phyloP scores from a whole-genome alignment of 2,329 filamentous ascomycete genomes.

The Exophiala oligosperma region DNA sequence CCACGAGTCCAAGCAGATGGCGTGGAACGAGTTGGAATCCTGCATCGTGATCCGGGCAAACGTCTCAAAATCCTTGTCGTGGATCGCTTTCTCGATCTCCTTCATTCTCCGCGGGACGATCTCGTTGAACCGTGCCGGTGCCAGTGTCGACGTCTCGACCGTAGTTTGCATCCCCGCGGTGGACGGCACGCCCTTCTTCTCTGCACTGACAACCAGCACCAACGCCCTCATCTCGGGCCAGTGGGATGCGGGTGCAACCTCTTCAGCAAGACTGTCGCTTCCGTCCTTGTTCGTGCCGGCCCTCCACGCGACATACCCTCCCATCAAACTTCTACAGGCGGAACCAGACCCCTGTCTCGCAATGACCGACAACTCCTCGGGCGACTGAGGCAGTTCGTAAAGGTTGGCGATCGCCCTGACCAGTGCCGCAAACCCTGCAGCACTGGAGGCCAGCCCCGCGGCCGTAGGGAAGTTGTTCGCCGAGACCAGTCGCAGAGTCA shows the following conservation, averaged over 20 bases:
- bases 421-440: constrained; percentile 58
- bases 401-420: constrained; percentile 85
- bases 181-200: constrained; percentile 92
- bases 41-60: constrained; percentile 94
- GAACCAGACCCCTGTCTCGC: constrained; percentile 93
- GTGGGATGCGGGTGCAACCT: constrained; percentile 83
- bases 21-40: constrained; percentile 96
- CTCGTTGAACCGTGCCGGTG: constrained; percentile 69
- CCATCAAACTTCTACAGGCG: constrained; percentile 85
- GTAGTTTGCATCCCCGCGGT: constrained; percentile 97
- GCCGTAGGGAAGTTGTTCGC: constrained; percentile 99
- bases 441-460: constrained; percentile 69
- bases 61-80: constrained; percentile 73
- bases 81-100: constrained; percentile 80
- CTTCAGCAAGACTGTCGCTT: constrained; percentile 80
- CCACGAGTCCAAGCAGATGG: constrained; percentile 89
- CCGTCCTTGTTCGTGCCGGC: constrained; percentile 75
- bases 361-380: constrained; percentile 81
- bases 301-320: constrained; percentile 91
- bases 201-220: constrained; percentile 85
- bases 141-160: constrained; percentile 85
- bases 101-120: constrained; percentile 83
- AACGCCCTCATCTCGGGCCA: constrained; percentile 95
- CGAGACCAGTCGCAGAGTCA: constrained; percentile 82
- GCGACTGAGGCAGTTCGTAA: constrained; percentile 78